A percentile compares a stretch with the other conserved stretches of the same genome.
Conservation (phyloP, 495 filamentous ascomycete species). For the Sordaria brevicollis region DNA sequence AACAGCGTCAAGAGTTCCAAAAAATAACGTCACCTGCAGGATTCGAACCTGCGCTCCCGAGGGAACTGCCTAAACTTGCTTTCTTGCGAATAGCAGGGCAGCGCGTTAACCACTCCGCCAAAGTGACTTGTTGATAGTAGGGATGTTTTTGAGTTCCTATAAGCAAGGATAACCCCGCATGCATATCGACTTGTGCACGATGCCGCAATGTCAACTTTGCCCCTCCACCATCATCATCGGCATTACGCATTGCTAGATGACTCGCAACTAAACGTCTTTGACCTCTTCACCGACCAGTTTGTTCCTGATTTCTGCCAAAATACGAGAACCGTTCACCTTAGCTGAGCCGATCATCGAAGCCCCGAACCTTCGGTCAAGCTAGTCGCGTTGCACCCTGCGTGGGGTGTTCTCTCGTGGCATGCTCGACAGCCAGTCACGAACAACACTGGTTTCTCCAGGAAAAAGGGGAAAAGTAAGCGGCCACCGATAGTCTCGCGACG, state of each 20-base stretch:
- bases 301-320: neutral
- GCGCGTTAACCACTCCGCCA: conserved; percentile 1
- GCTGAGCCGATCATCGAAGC: neutral
- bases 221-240: neutral
- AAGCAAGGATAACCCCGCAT: no score
- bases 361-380: neutral
- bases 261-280: neutral
- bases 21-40: conserved; percentile 3
- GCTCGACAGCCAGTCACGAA: neutral
- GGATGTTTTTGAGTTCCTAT: no score
- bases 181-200: neutral
- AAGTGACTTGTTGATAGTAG: neutral
- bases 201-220: neutral
- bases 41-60: conserved; percentile 6
- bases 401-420: neutral
- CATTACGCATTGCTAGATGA: neutral
- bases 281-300: neutral
- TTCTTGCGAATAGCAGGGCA: conserved; percentile 1
- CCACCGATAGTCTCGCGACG: neutral
- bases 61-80: conserved; percentile 2
- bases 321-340: neutral
- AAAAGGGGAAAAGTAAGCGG: neutral
- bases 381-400: neutral
- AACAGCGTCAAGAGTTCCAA: neutral
- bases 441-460: neutral